Evolutionary conservation across 1,284 basidiomycete species (phyloP).

Genomic region (Puccinia brachypodii): DNA sequence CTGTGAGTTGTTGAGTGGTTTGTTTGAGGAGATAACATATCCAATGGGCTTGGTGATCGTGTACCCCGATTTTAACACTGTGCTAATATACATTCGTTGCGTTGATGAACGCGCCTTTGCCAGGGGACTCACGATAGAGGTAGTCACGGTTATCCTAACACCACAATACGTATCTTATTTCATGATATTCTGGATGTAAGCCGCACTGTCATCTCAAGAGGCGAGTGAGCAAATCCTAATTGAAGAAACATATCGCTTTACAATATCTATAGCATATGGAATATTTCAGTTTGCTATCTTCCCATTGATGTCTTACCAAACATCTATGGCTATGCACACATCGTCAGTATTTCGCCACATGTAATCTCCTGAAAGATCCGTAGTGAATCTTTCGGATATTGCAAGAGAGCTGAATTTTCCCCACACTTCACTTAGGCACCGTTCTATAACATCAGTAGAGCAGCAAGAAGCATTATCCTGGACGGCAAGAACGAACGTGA

Average conservation of each 20-base stretch:
- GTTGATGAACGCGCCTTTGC: not conserved
- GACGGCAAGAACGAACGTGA: constrained; percentile 43
- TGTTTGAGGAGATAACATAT: not conserved
- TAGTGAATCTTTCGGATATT: too few species aligned
- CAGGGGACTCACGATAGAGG: constrained; percentile 35
- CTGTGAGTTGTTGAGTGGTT: constrained; percentile 9
- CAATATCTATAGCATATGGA: constrained; percentile 20
- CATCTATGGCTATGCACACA: constrained; percentile 27
- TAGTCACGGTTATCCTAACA: constrained; percentile 23
- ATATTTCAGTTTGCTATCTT: constrained; percentile 27
- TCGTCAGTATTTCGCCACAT: constrained; percentile 10
- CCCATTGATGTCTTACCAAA: constrained; percentile 34
- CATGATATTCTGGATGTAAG: constrained; percentile 45
- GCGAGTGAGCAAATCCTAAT: not conserved
- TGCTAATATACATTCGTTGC: not conserved
- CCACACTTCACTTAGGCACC: constrained; percentile 20
- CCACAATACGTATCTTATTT: constrained; percentile 31
- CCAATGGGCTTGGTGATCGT: not conserved
- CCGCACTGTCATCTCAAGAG: not conserved
- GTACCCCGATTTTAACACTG: not conserved
- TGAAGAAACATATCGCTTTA: not conserved
- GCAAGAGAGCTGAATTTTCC: not conserved
- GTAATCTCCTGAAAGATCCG: not conserved
- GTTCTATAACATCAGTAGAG: constrained; percentile 25
- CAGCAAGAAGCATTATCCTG: constrained; percentile 29